A percentile compares a stretch with the other conserved stretches of the same genome.
These are phyloP conservation scores for Phytophthora citrophthora DNA, from an alignment of 352 stramenopile genomes.

Conservation along the genomic window DNA sequence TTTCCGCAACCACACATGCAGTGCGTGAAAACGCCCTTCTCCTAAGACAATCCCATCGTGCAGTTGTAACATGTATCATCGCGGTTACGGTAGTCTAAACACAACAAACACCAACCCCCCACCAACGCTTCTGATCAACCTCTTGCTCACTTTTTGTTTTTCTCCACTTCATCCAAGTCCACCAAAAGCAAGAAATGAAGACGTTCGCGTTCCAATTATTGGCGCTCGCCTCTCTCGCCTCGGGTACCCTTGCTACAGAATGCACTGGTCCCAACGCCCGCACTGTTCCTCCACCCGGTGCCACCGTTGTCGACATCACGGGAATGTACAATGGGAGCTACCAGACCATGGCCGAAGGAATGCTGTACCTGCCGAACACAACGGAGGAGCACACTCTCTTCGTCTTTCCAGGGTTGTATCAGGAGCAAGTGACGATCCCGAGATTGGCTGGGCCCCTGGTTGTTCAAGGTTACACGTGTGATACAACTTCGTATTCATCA, in stretches of 20 bases:
- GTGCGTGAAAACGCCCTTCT: too few species aligned
- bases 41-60: too few species aligned
- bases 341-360: slow-evolving; percentile 9
- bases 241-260: background rate
- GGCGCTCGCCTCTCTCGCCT: slow-evolving; percentile 1
- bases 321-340: slow-evolving; percentile 5
- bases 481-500: slow-evolving; percentile 17
- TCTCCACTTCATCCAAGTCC: background rate
- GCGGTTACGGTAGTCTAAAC: too few species aligned
- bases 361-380: slow-evolving; percentile 2
- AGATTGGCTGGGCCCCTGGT: slow-evolving; percentile 6
- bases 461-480: slow-evolving; percentile 26
- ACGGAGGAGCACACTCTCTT: slow-evolving; percentile 20
- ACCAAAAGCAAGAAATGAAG: background rate
- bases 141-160: slow-evolving; percentile 7
- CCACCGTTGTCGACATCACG: slow-evolving; percentile 18
- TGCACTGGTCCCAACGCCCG: slow-evolving; percentile 14
- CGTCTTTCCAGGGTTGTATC: slow-evolving; percentile 21
- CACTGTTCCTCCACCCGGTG: slow-evolving; percentile 5
- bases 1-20: too few species aligned
- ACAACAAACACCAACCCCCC: too few species aligned
- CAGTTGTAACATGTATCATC: too few species aligned
- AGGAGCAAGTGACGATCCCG: slow-evolving; percentile 17
- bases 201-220: background rate
- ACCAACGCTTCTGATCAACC: too few species aligned